Conservation (phyloP, 1,284 basidiomycete genomes). For the Ceratobasidium sp. region DNA sequence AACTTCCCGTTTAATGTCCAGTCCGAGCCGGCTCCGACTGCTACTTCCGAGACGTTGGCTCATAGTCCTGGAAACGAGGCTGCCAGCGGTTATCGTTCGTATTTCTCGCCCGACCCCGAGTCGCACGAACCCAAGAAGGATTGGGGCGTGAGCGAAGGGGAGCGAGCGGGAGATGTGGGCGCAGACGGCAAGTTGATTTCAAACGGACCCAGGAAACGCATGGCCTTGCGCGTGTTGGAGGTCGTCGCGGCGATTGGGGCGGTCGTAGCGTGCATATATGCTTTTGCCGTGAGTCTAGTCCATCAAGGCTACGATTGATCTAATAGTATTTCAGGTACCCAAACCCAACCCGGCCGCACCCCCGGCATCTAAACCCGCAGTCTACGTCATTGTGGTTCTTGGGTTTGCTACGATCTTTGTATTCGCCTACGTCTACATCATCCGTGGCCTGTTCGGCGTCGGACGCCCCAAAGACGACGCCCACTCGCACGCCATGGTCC, state of each 20-base stretch:
- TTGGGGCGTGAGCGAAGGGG: constrained; percentile 50
- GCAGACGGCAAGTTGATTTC: constrained; percentile 64
- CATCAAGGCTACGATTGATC: not conserved
- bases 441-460: constrained; percentile 62
- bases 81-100: not conserved
- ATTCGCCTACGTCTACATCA: constrained; percentile 61
- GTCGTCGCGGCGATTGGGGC: constrained; percentile 59
- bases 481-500: constrained; percentile 64
- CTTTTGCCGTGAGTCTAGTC: constrained; percentile 56
- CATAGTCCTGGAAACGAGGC: not conserved
- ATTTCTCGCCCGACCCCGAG: constrained; percentile 42
- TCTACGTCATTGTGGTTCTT: constrained; percentile 63
- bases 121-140: constrained; percentile 43
- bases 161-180: constrained; percentile 63
- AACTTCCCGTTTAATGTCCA: constrained; percentile 30
- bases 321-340: constrained; percentile 62
- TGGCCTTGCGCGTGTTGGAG: constrained; percentile 58
- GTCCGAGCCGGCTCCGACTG: constrained; percentile 1
- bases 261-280: constrained; percentile 64
- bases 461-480: constrained; percentile 45
- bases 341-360: constrained; percentile 63
- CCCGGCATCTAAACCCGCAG: constrained; percentile 60
- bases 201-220: constrained; percentile 65
- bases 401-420: constrained; percentile 61
- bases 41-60: constrained; percentile 13